phyloP scores from a whole-genome alignment of 1,139 yeast species.

The Candida tetrigidarum region DNA sequence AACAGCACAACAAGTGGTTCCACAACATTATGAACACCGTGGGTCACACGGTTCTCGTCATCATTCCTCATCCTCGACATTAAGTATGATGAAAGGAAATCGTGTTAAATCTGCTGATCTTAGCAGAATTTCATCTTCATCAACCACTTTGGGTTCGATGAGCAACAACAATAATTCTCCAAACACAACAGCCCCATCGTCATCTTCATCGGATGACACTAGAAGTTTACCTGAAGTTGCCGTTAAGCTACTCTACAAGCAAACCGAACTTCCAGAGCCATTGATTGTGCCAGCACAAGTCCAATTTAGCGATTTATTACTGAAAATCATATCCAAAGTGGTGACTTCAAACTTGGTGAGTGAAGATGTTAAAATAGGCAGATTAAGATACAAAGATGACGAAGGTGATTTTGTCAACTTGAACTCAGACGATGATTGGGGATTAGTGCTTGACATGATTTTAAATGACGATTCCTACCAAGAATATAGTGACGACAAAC shows the following conservation, averaged over 20 bases:
- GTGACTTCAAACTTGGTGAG: conserved; percentile 33
- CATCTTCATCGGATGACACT: conserved; percentile 8
- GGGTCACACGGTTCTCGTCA: conserved; percentile 44
- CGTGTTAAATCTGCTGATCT: conserved; percentile 20
- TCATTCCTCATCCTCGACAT: conserved; percentile 49
- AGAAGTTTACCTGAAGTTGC: conserved; percentile 23
- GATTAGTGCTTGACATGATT: conserved; percentile 56
- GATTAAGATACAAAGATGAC: conserved; percentile 87
- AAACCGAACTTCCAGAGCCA: conserved; percentile 36
- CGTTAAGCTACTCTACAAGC: conserved; percentile 57
- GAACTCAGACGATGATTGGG: conserved; percentile 81
- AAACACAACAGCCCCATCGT: conserved; percentile 21
- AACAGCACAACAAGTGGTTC: background rate
- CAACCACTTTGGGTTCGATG: conserved; percentile 21
- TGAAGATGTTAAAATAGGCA: conserved; percentile 44
- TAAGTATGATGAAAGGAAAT: conserved; percentile 48
- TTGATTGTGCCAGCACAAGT: conserved; percentile 48
- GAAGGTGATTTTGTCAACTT: conserved; percentile 93
- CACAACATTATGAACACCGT: conserved; percentile 19
- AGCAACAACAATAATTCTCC: conserved; percentile 17
- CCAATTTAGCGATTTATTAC: conserved; percentile 51
- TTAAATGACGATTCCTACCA: conserved; percentile 35
- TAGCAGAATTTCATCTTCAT: conserved; percentile 15
- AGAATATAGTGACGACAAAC: conserved; percentile 31
- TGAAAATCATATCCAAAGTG: conserved; percentile 40